Percentiles rank a stretch among this genome's conserved stretches.
Evolutionary conservation across 495 filamentous ascomycete species (phyloP).

Genomic region (Tuber borchii): DNA sequence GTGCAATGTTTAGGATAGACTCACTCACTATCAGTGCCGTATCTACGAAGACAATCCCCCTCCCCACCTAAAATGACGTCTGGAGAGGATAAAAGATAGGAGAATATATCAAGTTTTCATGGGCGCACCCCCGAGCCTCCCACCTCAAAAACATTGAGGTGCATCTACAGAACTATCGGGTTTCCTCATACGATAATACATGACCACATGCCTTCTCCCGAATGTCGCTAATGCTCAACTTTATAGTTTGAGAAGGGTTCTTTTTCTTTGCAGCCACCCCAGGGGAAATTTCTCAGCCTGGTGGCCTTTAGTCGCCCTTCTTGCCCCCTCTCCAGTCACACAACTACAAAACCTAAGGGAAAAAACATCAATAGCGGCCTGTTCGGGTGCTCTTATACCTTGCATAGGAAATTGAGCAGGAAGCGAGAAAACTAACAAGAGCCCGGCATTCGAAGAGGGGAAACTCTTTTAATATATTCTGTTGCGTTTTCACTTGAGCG

Average conservation of each 20-base stretch:
- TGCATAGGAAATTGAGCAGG: slow-evolving; percentile 5
- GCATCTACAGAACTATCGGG: background rate
- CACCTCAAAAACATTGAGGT: background rate
- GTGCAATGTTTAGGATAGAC: background rate
- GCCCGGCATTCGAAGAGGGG: slow-evolving; percentile 5
- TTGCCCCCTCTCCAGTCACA: background rate
- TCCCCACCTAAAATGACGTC: background rate
- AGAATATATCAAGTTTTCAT: background rate
- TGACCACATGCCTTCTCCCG: slow-evolving; percentile 2
- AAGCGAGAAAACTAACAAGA: background rate
- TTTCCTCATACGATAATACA: background rate
- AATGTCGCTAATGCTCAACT: background rate
- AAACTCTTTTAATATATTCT: slow-evolving; percentile 26
- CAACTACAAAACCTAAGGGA: background rate
- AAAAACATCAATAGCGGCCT: background rate
- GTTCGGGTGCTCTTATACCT: slow-evolving; percentile 5
- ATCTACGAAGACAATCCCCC: background rate
- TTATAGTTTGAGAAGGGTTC: background rate
- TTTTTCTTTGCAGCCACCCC: background rate
- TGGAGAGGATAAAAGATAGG: slow-evolving; percentile 1
- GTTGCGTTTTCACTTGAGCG: slow-evolving; percentile 29
- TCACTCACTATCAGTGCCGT: background rate
- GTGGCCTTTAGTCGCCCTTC: background rate
- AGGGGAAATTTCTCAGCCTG: background rate
- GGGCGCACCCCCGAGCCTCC: background rate